Evolutionary conservation across 139 green algal species (phyloP).

Genomic region (Chlorella sp.): DNA sequence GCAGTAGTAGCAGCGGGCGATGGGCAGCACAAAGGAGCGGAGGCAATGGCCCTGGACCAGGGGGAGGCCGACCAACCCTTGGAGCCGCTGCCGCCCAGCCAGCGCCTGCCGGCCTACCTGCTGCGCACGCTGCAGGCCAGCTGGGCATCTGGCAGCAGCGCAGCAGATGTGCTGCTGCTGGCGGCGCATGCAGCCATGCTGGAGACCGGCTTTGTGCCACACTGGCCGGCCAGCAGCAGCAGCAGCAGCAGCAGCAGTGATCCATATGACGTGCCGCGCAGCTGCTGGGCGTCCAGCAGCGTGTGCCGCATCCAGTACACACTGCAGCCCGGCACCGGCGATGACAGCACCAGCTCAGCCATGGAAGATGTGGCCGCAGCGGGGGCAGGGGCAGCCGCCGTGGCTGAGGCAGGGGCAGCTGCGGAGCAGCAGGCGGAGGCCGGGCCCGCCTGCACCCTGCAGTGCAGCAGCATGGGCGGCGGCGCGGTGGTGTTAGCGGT

Average conservation of each 20-base stretch:
- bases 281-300: background rate
- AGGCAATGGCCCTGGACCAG: background rate
- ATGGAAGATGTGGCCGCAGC: background rate
- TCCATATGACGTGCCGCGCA: background rate
- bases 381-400: background rate
- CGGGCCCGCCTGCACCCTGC: background rate
- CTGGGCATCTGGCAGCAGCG: too few relatives aligned
- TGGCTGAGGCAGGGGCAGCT: background rate
- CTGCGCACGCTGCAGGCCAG: conserved; percentile 27
- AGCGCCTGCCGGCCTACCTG: conserved; percentile 21
- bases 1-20: background rate
- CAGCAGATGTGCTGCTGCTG: conserved; percentile 39
- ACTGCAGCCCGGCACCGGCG: background rate
- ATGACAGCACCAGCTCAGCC: background rate
- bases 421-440: background rate
- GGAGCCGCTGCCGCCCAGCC: conserved; percentile 3
- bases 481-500: conserved; percentile 18
- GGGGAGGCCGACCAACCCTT: background rate
- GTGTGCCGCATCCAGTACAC: conserved; percentile 8
- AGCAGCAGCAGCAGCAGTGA: background rate
- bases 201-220: conserved; percentile 40
- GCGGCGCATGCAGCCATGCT: conserved; percentile 53
- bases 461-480: conserved; percentile 40
- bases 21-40: background rate
- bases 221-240: background rate